These are phyloP conservation scores for Penicillium crustosum DNA, from an alignment of 2,329 filamentous ascomycete genomes.

Conservation along the genomic window DNA sequence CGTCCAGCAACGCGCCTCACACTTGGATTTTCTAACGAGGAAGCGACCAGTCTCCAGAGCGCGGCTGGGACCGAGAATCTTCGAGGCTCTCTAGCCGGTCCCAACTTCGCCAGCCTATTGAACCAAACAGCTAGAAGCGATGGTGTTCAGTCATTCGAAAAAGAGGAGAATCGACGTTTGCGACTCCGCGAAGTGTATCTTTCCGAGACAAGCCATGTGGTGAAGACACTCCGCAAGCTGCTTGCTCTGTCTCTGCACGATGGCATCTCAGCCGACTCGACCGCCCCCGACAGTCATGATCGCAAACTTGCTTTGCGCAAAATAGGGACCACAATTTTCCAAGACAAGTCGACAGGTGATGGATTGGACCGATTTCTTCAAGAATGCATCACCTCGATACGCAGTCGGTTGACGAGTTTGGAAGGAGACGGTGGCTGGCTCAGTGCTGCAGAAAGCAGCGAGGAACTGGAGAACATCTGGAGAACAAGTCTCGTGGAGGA, in stretches of 20 bases:
- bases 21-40: constrained; percentile 72
- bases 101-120: constrained; percentile 36
- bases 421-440: constrained; percentile 46
- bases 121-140: constrained; percentile 29
- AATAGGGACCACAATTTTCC: constrained; percentile 34
- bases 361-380: constrained; percentile 30
- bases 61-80: constrained; percentile 66
- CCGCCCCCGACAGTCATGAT: constrained; percentile 5
- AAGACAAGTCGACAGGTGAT: constrained; percentile 27
- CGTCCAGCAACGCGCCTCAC: constrained; percentile 71
- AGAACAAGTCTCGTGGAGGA: constrained; percentile 65
- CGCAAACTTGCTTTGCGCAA: constrained; percentile 26
- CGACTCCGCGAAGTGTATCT: constrained; percentile 72
- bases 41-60: constrained; percentile 72
- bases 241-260: constrained; percentile 36
- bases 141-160: constrained; percentile 56
- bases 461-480: constrained; percentile 63
- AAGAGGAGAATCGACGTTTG: constrained; percentile 60
- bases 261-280: constrained; percentile 18
- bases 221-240: constrained; percentile 60
- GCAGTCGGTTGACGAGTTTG: constrained; percentile 36
- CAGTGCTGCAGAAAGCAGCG: constrained; percentile 50
- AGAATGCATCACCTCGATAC: constrained; percentile 38
- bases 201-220: constrained; percentile 66
- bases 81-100: constrained; percentile 55